Evolutionary conservation across 257 asterid genomes (phyloP), one percentile per base, ranked within the genome.

Genomic region (Solanum habrochaites): DNA sequence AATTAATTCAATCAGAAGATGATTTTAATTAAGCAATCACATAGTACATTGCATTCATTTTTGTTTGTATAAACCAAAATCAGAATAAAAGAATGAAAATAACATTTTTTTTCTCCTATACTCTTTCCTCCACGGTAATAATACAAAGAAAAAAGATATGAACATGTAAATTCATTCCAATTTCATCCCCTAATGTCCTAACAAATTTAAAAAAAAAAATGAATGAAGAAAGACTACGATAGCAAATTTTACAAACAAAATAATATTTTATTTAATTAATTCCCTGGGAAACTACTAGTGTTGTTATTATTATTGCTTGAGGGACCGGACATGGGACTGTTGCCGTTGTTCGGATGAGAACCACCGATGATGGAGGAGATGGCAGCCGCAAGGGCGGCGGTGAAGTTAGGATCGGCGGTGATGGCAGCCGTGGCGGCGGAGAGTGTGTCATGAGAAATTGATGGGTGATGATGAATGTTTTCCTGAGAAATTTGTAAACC

Each of bases 361-460:
- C 97, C 97, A 39, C 96, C 95, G 40, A 97, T 95, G 80, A 97
- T 92, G 91, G 96, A 93, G 31, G 95, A 86, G 86, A 96, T 95
- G 31, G 99, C 99, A 0, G 99, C 98, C 0, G 98, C 98, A 0
- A 97, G 95, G 56, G 97, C 99, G 1, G 98, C 98, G 0, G 98
- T 94, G 86, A 97, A 97, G 86, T 97, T 94, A 13, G 99, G 99
- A 83, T 97, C 98, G 12, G 98, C 87, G 0, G 99, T 93, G 45
- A 95, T 93, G 31, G 96, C 99, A 1, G 98, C 97, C 1, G 98
- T 95, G 64, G 98, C 97, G 0, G 99, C 98, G 52, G 94, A 92
- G 20, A 95, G 95, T 0, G 96, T 91, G 82, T 97, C 97, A 73
- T 73, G 81, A 11, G 96, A 88, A 43, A 89, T 91, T 7, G 91